phyloP scores from a whole-genome alignment of 1,284 basidiomycete genomes.

The Tausonia pullulans region DNA sequence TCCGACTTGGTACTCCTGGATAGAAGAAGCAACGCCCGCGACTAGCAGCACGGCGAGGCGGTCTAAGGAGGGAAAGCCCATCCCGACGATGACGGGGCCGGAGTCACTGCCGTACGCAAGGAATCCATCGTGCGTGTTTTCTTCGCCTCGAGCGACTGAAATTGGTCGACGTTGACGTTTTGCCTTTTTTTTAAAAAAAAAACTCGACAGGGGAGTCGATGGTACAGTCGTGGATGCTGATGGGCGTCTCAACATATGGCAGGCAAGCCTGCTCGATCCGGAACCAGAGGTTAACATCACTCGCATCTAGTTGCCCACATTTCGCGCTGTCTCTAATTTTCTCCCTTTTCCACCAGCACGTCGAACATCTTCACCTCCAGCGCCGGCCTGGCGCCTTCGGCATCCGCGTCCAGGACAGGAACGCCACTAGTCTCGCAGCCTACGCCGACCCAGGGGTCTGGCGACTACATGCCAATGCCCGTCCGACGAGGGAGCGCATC shows the following conservation, averaged over 20 bases:
- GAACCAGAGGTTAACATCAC: constrained; percentile 10
- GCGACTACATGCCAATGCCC: too few species aligned
- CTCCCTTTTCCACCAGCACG: background rate
- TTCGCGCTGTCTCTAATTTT: background rate
- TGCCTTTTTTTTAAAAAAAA: background rate
- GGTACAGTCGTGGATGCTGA: constrained; percentile 13
- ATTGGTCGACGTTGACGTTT: background rate
- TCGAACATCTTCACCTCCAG: constrained; percentile 14
- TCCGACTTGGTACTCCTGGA: background rate
- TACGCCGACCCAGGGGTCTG: background rate
- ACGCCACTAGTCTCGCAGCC: background rate
- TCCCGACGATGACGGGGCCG: constrained; percentile 14
- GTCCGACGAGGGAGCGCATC: too few species aligned
- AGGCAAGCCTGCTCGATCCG: constrained; percentile 2
- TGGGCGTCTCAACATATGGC: constrained; percentile 15
- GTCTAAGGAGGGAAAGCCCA: background rate
- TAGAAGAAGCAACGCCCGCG: background rate
- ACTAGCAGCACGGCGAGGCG: background rate
- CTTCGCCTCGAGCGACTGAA: background rate
- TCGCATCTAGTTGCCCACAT: background rate
- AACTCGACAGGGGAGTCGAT: constrained; percentile 10
- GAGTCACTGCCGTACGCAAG: constrained; percentile 17
- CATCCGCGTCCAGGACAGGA: background rate
- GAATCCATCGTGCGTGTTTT: constrained; percentile 9
- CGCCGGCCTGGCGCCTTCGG: constrained; percentile 11